These are phyloP conservation scores for Russula brevipes DNA, from an alignment of 768 basidiomycete species.

Conservation along the genomic window DNA sequence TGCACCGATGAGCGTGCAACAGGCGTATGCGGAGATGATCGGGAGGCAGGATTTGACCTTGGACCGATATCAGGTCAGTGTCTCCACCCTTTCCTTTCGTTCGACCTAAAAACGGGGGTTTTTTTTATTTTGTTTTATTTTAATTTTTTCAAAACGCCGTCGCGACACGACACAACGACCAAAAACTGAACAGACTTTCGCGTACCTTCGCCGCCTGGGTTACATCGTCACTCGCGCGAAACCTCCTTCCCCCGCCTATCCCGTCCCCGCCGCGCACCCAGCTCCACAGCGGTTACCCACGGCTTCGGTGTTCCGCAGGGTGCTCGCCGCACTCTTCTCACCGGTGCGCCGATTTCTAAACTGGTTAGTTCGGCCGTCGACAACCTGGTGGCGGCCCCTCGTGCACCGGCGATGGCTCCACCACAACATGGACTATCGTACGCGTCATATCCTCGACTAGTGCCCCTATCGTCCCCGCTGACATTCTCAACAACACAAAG, in stretches of 20 bases:
- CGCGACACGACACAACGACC: too few species aligned
- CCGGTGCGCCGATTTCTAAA: slow-evolving; percentile 31
- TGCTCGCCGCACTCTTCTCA: slow-evolving; percentile 33
- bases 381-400: slow-evolving; percentile 68
- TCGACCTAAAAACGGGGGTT: background rate
- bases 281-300: slow-evolving; percentile 20
- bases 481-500: slow-evolving; percentile 36
- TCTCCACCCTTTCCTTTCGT: background rate
- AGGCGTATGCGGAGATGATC: slow-evolving; percentile 83
- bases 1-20: slow-evolving; percentile 84
- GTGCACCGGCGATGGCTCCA: slow-evolving; percentile 44
- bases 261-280: slow-evolving; percentile 39
- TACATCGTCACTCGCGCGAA: slow-evolving; percentile 80
- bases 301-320: slow-evolving; percentile 34
- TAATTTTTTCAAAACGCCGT: too few species aligned
- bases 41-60: slow-evolving; percentile 70
- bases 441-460: slow-evolving; percentile 22
- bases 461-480: background rate
- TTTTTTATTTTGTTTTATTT: too few species aligned
- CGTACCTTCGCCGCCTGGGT: slow-evolving; percentile 88
- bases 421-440: slow-evolving; percentile 50
- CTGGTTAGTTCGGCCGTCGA: slow-evolving; percentile 31
- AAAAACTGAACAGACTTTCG: slow-evolving; percentile 60
- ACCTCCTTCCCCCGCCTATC: slow-evolving; percentile 52
- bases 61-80: slow-evolving; percentile 80